Conservation (phyloP, 257 asterid genomes). For the Coffea eugenioides region DNA sequence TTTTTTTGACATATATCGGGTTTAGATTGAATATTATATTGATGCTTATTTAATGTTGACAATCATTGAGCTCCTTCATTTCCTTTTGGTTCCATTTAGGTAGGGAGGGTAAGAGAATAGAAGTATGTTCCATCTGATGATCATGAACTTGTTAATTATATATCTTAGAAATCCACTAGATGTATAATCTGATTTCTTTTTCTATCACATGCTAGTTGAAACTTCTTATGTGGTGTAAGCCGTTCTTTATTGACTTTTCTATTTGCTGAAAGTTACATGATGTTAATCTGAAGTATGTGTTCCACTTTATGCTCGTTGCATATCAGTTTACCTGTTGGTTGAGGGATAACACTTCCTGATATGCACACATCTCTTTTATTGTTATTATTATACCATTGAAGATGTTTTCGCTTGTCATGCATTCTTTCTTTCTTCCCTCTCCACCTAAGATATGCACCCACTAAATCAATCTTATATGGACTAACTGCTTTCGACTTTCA, state of each 20-base stretch:
- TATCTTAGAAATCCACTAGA: not conserved
- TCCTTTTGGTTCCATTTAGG: not conserved
- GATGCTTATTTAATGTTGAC: not conserved
- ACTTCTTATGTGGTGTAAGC: not conserved
- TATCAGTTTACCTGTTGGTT: not conserved
- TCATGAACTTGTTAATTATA: not conserved
- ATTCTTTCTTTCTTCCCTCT: not conserved
- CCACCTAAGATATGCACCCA: constrained; percentile 4
- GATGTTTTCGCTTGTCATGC: not conserved
- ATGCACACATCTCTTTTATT: not conserved
- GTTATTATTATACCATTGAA: not conserved
- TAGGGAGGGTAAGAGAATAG: not conserved
- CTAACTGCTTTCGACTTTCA: constrained; percentile 26
- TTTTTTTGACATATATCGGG: not conserved
- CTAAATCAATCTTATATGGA: constrained; percentile 27
- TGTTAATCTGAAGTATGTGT: not conserved
- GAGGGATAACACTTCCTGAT: not conserved
- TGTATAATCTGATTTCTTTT: not conserved
- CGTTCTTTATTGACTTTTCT: not conserved
- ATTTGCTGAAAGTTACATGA: not conserved
- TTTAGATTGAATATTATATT: not conserved
- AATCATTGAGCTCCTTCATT: not conserved
- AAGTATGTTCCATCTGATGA: not conserved
- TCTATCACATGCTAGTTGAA: not conserved
- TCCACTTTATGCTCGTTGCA: not conserved